Evolutionary conservation across 2,329 filamentous ascomycete genomes (phyloP), one percentile per base, ranked within the genome.

Genomic region (Cordyceps cateniannulata): DNA sequence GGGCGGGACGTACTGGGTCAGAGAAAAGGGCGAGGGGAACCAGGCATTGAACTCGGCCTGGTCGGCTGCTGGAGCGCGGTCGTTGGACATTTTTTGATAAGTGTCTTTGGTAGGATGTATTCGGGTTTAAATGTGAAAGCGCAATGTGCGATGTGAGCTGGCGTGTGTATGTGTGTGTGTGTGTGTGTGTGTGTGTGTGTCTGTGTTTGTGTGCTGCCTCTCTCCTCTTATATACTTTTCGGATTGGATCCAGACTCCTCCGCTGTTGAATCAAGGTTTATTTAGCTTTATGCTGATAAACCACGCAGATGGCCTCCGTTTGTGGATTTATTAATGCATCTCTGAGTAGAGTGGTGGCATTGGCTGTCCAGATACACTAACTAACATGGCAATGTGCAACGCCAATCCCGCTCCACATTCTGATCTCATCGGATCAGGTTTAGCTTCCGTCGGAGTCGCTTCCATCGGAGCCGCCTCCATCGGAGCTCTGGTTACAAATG

Each of bases 11-110:
- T 66, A 66, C 45, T 66, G 64, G 5, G 65, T 62, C 3, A 66
- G 61, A 20, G 65, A 66, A 47, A 49, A 66, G n/a, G 64, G 62
- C 12, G 65, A 66, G 27, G 65, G 65, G 55, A 66, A 66, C 45
- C 55, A 66, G 52, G 65, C 62, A 48, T 68, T 63, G 51, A 63
- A 60, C 52, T 69, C 66, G 59, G 64, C 64, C 61, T 64, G 62
- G 49, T 66, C 65, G 47, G 56, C 51, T 27, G 64, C 63, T 44
- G 65, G 65, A 3, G 45, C 52, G 29, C 62, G 60, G 49, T 65
- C 65, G 40, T 48, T 24, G 27, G 57, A 52, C 45, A 49, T 57
- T 47, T 32, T 48, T 14, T 12, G 16, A 8, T 16, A 3, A 5
- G 7, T n/a, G 42, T 5, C n/a, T 7, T 7, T n/a, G 14, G 45